Evolutionary conservation across 2,329 filamentous ascomycete species (phyloP).

Genomic region (Fusarium nisikadoi): DNA sequence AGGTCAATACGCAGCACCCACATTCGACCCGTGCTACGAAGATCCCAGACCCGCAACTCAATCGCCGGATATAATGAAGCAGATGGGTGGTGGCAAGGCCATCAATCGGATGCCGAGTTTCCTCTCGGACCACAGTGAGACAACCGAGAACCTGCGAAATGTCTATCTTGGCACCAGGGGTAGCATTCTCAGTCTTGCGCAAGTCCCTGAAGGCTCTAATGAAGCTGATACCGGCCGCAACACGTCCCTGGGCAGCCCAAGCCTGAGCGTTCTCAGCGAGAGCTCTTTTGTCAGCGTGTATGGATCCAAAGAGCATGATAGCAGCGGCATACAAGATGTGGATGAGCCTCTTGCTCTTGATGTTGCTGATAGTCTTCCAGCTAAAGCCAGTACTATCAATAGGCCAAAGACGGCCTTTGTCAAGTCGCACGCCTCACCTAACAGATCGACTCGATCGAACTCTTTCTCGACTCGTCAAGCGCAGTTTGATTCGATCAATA

Average conservation of each 20-base stretch:
- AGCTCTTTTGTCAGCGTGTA: constrained; percentile 75
- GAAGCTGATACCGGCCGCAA: constrained; percentile 32
- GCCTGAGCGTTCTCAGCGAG: constrained; percentile 72
- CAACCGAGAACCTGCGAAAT: constrained; percentile 69
- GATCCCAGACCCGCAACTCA: constrained; percentile 33
- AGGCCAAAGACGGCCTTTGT: constrained; percentile 39
- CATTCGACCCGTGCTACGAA: constrained; percentile 45
- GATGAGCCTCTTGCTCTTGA: constrained; percentile 49
- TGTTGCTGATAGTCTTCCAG: constrained; percentile 36
- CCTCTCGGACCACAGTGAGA: constrained; percentile 67
- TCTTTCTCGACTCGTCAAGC: constrained; percentile 47
- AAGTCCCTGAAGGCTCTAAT: constrained; percentile 54
- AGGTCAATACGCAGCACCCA: constrained; percentile 49
- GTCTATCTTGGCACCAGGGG: constrained; percentile 64
- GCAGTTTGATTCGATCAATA: constrained; percentile 59
- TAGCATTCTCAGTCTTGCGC: constrained; percentile 63
- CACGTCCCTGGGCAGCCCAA: constrained; percentile 64
- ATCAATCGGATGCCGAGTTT: constrained; percentile 73
- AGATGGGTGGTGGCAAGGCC: constrained; percentile 49
- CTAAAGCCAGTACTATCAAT: constrained; percentile 29
- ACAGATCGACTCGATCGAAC: constrained; percentile 40
- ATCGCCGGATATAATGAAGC: constrained; percentile 30
- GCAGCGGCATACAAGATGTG: constrained; percentile 38
- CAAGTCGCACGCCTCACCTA: constrained; percentile 13
- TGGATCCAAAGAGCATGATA: constrained; percentile 55